Evolutionary conservation across 192 early-diverging fungal genomes (phyloP), one percentile per base, ranked within the genome.

Genomic region (Umbelopsis sp.): DNA sequence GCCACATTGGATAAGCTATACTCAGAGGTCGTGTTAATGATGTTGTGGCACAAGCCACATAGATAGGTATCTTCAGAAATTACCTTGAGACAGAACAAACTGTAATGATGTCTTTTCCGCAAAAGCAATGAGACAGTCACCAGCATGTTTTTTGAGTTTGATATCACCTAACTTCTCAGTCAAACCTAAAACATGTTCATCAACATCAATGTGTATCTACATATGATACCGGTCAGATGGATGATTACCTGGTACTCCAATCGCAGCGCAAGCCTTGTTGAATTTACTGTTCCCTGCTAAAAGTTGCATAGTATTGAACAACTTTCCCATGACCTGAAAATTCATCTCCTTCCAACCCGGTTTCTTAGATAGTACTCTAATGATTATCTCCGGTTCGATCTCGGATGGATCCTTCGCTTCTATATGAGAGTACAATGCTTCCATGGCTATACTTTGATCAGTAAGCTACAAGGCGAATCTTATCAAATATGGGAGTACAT

Each of bases 281-380:
- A 97, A 97, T 11, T 86, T 81, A 18, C 89, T 76, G 6, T 85
- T 75, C 30, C 82, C 81, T 20, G 93, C 89, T 68, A 94, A 82
- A 44, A 87, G 79, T 68, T 93, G 86, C 67, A 96, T 88, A 1
- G 91, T 80, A 68, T 90, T 86, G 76, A 93, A 90, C 64, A 94
- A 81, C 15, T 88, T 91, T 7, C 85, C 79, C 61, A 86, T 90
- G 35, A 96, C 89, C 70, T 99, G 97, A 76, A 98, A 98, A 80
- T 99, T 99, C 84, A 87, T 94, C 74, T 99, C 97, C 78, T 98
- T 98, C 93, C 93, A 97, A 4, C 97, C 96, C 0, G 95, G 95
- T 33, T 92, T 94, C 49, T 92, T 91, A 10, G 85, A 77, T 25
- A 99, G 76, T 64, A 88, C 86, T 21, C 93, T 87, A 8, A 93